These are phyloP conservation scores for Cladosporium phlei DNA, from an alignment of 2,329 filamentous ascomycete genomes.

Conservation along the genomic window DNA sequence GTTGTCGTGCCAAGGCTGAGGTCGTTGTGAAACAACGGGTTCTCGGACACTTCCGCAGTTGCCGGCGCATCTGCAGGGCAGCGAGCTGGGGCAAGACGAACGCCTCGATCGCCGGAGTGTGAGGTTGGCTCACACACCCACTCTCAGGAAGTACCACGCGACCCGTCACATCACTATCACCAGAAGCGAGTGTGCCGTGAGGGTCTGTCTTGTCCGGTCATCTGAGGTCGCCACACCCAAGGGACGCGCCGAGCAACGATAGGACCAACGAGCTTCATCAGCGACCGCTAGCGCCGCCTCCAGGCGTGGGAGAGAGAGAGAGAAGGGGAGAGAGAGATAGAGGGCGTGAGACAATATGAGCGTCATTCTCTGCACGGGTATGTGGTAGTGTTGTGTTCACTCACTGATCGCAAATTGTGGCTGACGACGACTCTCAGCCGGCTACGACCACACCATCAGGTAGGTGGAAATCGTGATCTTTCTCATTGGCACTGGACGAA, in stretches of 20 bases:
- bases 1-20: slow-evolving; percentile 4
- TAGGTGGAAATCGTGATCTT: slow-evolving; percentile 44
- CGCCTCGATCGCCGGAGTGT: too few species aligned
- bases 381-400: slow-evolving; percentile 31
- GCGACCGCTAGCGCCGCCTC: slow-evolving; percentile 1
- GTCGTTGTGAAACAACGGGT: background rate
- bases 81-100: too few species aligned
- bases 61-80: background rate
- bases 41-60: slow-evolving; percentile 3
- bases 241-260: background rate
- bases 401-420: slow-evolving; percentile 17
- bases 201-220: too few species aligned
- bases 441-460: slow-evolving; percentile 73
- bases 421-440: slow-evolving; percentile 40
- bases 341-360: slow-evolving; percentile 48
- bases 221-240: background rate
- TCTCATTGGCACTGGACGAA: too few species aligned
- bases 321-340: slow-evolving; percentile 57
- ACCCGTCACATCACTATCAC: too few species aligned
- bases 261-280: background rate
- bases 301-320: slow-evolving; percentile 5
- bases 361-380: slow-evolving; percentile 64
- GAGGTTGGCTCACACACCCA: too few species aligned
- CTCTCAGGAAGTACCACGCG: too few species aligned
- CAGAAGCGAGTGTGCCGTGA: too few species aligned